Conservation (phyloP, 1,284 basidiomycete genomes). For the Takashimella tepidaria region DNA sequence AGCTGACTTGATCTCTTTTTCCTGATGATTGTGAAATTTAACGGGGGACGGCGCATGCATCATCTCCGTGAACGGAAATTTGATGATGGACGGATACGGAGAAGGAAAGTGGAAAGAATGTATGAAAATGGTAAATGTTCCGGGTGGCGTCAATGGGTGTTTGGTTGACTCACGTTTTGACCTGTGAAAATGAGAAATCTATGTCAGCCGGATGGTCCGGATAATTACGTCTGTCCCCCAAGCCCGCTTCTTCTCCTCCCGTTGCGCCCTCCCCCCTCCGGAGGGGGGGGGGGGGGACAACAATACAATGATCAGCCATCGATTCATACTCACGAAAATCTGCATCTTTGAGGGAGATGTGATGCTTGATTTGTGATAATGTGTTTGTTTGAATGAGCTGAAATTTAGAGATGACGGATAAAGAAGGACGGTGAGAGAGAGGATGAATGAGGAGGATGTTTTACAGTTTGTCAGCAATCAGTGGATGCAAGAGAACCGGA, state of each 20-base stretch:
- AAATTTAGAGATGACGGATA: not conserved
- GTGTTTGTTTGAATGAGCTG: too few relatives aligned
- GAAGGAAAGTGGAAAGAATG: not conserved
- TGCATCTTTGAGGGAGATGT: conserved; percentile 16
- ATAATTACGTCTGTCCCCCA: not conserved
- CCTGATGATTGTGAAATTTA: too few relatives aligned
- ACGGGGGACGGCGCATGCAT: too few relatives aligned
- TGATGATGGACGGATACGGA: not conserved
- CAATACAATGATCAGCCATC: not conserved
- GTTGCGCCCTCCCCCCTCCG: too few relatives aligned
- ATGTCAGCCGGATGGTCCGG: not conserved
- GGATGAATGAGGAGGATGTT: not conserved
- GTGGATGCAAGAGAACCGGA: not conserved
- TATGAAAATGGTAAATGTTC: not conserved
- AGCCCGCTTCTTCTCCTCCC: too few relatives aligned
- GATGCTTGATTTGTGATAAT: conserved; percentile 1
- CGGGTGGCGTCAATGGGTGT: not conserved
- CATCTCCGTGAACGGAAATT: not conserved
- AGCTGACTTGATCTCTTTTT: not conserved
- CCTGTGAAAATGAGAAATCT: conserved; percentile 4
- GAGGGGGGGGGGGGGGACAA: too few relatives aligned
- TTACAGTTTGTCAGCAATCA: too few relatives aligned
- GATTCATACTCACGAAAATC: conserved; percentile 20
- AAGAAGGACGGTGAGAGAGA: not conserved
- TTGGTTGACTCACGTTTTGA: conserved; percentile 47